Evolutionary conservation across 2,329 filamentous ascomycete genomes (phyloP), one percentile per base, ranked within the genome.

Genomic region (Penicillium sp.): DNA sequence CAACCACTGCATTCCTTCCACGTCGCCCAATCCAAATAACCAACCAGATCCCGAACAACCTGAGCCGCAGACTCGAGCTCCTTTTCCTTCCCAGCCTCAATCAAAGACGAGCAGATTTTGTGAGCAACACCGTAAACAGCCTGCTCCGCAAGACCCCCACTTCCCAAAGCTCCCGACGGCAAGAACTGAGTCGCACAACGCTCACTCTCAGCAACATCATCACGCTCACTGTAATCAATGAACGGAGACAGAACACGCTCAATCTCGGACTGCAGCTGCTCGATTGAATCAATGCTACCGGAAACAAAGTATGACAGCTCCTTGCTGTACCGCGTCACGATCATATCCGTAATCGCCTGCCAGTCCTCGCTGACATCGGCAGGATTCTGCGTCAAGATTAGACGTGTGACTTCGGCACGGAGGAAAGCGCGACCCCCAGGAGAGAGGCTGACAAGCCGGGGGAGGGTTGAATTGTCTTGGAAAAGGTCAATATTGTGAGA

Each of bases 301-400:
- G 74, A 74, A 1, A 60, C 60, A 13, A 76, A 60, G 43, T 72
- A 72, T 8, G 70, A 65, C 29, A 92, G 72, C 25, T 84, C 77
- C 33, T 81, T 75, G 4, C 81, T 80, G 64, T 88, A 91, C 1
- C 88, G 81, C 5, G 77, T 70, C 4, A 90, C 78, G 4, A 92
- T 76, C 78, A 88, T 80, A 64, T 92, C 89, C 0, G 81, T 79
- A 1, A 88, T 76, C 0, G 75, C 79, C 67, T 91, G 89, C 89
- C 89, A 92, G 64, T 90, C 76, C 27, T 83, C 66, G 3, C 63
- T 60, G 8, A 49, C 15, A 68, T 19, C 65, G 60, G 25, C 60
- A 64, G 48, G 60, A 13, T 72, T 70, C 11, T 72, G 65, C 9
- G 55, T 62, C 31, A 72, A 61, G 1, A 82, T 72, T 45, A 84